phyloP scores from a whole-genome alignment of 2,329 filamentous ascomycete genomes.

The Nannizziopsis barbatae region DNA sequence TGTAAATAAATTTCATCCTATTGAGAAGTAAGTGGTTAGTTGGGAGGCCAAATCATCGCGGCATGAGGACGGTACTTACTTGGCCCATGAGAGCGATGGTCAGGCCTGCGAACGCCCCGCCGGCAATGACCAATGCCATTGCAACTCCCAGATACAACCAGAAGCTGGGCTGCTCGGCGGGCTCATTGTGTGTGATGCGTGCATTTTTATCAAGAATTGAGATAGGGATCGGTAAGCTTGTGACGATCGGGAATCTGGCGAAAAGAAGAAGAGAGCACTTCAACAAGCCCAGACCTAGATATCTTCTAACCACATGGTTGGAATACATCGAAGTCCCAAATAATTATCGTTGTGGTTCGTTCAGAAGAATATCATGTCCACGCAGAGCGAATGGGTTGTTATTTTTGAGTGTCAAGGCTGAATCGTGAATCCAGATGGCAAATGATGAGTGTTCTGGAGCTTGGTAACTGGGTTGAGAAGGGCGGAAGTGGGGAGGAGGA shows the following conservation, averaged over 20 bases:
- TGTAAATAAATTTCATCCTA: conserved; percentile 95
- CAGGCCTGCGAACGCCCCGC: conserved; percentile 87
- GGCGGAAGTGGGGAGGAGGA: too few relatives aligned
- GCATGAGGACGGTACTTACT: conserved; percentile 20
- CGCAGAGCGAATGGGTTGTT: neutral
- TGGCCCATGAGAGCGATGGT: conserved; percentile 59
- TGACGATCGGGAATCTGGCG: conserved; percentile 29
- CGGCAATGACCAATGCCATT: conserved; percentile 67
- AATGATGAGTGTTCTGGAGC: too few relatives aligned
- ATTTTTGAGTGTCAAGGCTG: too few relatives aligned
- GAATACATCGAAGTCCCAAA: conserved; percentile 16
- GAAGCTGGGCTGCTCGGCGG: conserved; percentile 52
- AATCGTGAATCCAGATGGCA: too few relatives aligned
- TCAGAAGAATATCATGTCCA: conserved; percentile 5
- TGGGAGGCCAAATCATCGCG: too few relatives aligned
- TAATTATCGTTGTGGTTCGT: neutral
- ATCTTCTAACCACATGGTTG: conserved; percentile 29
- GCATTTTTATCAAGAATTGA: conserved; percentile 17
- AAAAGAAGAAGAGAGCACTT: conserved; percentile 33
- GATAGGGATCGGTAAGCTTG: conserved; percentile 28
- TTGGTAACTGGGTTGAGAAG: too few relatives aligned
- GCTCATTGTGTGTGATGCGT: conserved; percentile 32
- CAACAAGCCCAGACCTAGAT: conserved; percentile 31
- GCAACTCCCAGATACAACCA: conserved; percentile 76
- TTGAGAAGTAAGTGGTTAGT: conserved; percentile 4